Base-by-base conservation (phyloP, 2,329 filamentous ascomycete genomes). In the Penicillium sp. region DNA sequence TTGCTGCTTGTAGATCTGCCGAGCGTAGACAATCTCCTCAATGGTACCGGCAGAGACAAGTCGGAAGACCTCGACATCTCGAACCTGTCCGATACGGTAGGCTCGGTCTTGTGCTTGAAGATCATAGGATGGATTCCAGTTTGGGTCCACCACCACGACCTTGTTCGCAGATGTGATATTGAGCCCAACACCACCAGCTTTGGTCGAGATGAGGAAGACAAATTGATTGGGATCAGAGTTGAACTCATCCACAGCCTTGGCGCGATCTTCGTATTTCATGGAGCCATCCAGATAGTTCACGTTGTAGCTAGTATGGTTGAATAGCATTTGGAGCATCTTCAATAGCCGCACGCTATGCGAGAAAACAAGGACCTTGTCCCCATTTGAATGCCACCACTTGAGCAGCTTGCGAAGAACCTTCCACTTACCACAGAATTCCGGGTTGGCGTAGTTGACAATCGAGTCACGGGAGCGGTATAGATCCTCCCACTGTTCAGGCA, bases 91-190 rank as follows among this genome's bases (percentile, higher is more conserved):
- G 48, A 98, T 97, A 36, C 93, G 84, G 62, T 98, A 97, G 2
- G 93, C 93, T 36, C 93, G 81, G 60, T 98, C 93, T 66, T 98
- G 93, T 0, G 93, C 93, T 64, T 98, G 93, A 1, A 97, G 76
- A 57, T 98, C 93, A 53, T 93, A 91, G 2, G 87, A 80, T 0
- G 93, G 93, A 52, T 98, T 98, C 93, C 93, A 98, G 57, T 97
- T 93, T 0, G 93, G 93, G 61, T 97, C 93, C 33, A 97, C 83
- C 23, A 98, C 87, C 27, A 98, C 91, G 0, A 98, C 93, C 67
- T 97, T 97, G 68, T 98, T 98, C 1, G 93, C 93, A 2, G 88
- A 93, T 0, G 91, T 95, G 59, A 98, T 97, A 61, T 98, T 98
- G 18, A 98, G 74, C 0, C 93, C 93, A 0, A 96, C 86, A 4